These are phyloP conservation scores for Aspergillus fructus DNA, from an alignment of 2,329 filamentous ascomycete genomes.

Conservation along the genomic window DNA sequence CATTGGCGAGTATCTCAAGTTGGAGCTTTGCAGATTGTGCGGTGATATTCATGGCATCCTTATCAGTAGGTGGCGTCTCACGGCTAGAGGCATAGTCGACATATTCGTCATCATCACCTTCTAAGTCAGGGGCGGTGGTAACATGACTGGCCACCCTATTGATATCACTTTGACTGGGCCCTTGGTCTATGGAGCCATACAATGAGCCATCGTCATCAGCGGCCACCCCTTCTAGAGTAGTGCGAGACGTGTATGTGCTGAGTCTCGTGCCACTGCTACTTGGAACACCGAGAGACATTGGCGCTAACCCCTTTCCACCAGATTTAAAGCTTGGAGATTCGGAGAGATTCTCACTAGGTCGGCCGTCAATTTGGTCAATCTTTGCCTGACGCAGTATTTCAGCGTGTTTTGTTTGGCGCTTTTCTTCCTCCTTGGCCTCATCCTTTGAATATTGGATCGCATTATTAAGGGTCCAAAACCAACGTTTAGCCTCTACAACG, in stretches of 20 bases:
- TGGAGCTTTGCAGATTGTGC: conserved; percentile 93
- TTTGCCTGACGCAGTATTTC: conserved; percentile 78
- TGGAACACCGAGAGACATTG: conserved; percentile 36
- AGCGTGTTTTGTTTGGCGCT: conserved; percentile 69
- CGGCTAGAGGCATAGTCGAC: conserved; percentile 77
- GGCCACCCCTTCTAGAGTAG: conserved; percentile 47
- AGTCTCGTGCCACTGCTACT: conserved; percentile 45
- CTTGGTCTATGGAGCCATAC: conserved; percentile 58
- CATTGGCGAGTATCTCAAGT: conserved; percentile 82
- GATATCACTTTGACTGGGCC: conserved; percentile 49
- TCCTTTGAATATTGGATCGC: conserved; percentile 98
- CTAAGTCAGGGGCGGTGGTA: conserved; percentile 57
- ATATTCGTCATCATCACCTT: conserved; percentile 71
- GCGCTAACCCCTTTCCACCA: conserved; percentile 37
- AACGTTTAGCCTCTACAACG: conserved; percentile 94
- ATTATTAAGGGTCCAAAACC: conserved; percentile 99
- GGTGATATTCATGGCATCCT: conserved; percentile 95
- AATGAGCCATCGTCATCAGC: conserved; percentile 55
- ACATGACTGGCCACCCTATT: conserved; percentile 50
- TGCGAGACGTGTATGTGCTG: conserved; percentile 50
- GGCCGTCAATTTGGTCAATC: conserved; percentile 65
- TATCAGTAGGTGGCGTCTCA: conserved; percentile 71
- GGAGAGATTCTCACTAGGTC: conserved; percentile 47
- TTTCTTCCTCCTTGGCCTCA: conserved; percentile 87
- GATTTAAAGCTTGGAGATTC: conserved; percentile 31